Conservation (phyloP, 1,139 yeast genomes). For the Lodderomyces theae region DNA sequence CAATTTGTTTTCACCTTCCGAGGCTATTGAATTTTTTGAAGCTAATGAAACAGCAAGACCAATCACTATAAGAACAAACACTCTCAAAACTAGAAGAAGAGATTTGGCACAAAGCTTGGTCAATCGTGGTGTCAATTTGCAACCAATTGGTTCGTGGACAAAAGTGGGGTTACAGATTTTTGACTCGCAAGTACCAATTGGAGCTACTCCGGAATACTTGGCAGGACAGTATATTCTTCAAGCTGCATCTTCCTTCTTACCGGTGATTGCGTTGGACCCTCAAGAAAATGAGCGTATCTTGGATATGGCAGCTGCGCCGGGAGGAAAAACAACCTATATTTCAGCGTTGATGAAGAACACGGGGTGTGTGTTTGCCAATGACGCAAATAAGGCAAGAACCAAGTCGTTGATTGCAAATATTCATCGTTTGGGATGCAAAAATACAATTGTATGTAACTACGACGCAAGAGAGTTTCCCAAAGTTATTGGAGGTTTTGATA, state of each 20-base stretch:
- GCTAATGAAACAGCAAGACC: conserved; percentile 98
- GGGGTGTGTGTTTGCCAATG: conserved; percentile 96
- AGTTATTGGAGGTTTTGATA: conserved; percentile 96
- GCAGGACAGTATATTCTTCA: conserved; percentile 98
- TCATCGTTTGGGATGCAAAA: conserved; percentile 94
- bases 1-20: conserved; percentile 87
- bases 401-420: conserved; percentile 95
- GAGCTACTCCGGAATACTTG: conserved; percentile 98
- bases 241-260: conserved; percentile 97
- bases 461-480: conserved; percentile 99
- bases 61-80: conserved; percentile 92
- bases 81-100: conserved; percentile 89
- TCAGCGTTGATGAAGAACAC: conserved; percentile 98
- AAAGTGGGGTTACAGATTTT: conserved; percentile 96
- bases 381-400: conserved; percentile 93
- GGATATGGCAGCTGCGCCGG: conserved; percentile 99
- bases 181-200: conserved; percentile 98
- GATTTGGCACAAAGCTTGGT: conserved; percentile 94
- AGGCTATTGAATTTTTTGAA: conserved; percentile 97
- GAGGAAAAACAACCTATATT: conserved; percentile 97
- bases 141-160: conserved; percentile 97
- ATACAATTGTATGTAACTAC: conserved; percentile 94
- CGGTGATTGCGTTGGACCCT: conserved; percentile 96
- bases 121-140: conserved; percentile 94
- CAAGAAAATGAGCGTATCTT: conserved; percentile 92